Evolutionary conservation across 352 stramenopile species (phyloP).

Genomic region (Thalassiosira allenii): DNA sequence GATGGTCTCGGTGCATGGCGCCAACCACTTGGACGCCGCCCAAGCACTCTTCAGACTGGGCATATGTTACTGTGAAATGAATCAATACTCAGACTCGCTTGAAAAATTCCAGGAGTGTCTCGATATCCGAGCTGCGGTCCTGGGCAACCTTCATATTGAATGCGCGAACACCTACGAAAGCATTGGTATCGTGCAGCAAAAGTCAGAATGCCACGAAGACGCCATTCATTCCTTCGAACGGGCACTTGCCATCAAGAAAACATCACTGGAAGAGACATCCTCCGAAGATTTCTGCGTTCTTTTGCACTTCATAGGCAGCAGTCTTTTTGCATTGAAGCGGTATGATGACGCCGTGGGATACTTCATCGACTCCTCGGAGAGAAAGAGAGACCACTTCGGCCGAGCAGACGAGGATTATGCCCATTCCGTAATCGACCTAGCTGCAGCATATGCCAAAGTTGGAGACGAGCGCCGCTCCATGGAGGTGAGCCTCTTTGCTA

Average conservation of each 20-base stretch:
- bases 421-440: conserved; percentile 63
- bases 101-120: conserved; percentile 66
- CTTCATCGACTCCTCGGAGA: conserved; percentile 56
- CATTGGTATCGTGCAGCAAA: conserved; percentile 75
- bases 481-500: conserved; percentile 50
- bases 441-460: conserved; percentile 63
- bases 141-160: conserved; percentile 66
- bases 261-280: conserved; percentile 48
- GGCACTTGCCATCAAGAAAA: conserved; percentile 70
- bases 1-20: conserved; percentile 42
- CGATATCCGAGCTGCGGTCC: conserved; percentile 52
- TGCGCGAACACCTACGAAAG: conserved; percentile 71
- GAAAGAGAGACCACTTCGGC: conserved; percentile 56
- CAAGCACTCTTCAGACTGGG: conserved; percentile 67
- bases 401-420: conserved; percentile 62
- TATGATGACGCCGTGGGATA: conserved; percentile 51
- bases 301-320: conserved; percentile 67
- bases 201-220: conserved; percentile 62
- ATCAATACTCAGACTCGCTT: conserved; percentile 61
- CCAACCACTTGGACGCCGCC: conserved; percentile 61
- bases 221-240: conserved; percentile 69
- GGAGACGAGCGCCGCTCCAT: conserved; percentile 56
- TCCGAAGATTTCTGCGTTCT: conserved; percentile 70
- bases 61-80: conserved; percentile 71
- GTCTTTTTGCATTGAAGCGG: conserved; percentile 51